phyloP scores from a whole-genome alignment of 2,329 filamentous ascomycete species.

The Bipolaris cookei region DNA sequence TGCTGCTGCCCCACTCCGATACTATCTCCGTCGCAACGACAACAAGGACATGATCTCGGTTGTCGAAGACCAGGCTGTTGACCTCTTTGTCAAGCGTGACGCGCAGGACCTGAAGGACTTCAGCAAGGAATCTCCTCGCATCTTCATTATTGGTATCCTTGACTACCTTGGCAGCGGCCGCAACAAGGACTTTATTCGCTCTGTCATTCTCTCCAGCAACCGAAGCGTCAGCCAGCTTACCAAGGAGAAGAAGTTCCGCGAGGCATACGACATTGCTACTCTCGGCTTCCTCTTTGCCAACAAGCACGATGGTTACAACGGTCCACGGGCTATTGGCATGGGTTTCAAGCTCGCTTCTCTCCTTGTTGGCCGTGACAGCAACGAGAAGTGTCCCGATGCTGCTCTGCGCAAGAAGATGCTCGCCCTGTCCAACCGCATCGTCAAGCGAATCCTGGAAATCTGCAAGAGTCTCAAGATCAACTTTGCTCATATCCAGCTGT shows the following conservation, averaged over 20 bases:
- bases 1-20: constrained; percentile 41
- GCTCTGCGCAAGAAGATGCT: constrained; percentile 50
- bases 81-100: constrained; percentile 39
- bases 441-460: constrained; percentile 51
- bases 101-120: constrained; percentile 36
- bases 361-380: constrained; percentile 39
- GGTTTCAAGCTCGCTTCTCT: constrained; percentile 48
- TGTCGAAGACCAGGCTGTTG: constrained; percentile 37
- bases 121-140: constrained; percentile 38
- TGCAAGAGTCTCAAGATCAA: constrained; percentile 52
- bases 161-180: constrained; percentile 40
- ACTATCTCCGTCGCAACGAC: constrained; percentile 33
- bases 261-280: constrained; percentile 45
- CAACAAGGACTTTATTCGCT: constrained; percentile 38
- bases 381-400: constrained; percentile 40
- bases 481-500: constrained; percentile 51
- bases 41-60: constrained; percentile 32
- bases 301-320: constrained; percentile 43
- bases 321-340: constrained; percentile 42
- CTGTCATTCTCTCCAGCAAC: constrained; percentile 38
- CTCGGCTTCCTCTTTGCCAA: constrained; percentile 42
- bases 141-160: constrained; percentile 41
- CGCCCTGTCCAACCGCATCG: constrained; percentile 50
- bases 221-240: constrained; percentile 32
- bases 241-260: constrained; percentile 40